phyloP scores from a whole-genome alignment of 2,329 filamentous ascomycete genomes.

The Cercospora janseana region DNA sequence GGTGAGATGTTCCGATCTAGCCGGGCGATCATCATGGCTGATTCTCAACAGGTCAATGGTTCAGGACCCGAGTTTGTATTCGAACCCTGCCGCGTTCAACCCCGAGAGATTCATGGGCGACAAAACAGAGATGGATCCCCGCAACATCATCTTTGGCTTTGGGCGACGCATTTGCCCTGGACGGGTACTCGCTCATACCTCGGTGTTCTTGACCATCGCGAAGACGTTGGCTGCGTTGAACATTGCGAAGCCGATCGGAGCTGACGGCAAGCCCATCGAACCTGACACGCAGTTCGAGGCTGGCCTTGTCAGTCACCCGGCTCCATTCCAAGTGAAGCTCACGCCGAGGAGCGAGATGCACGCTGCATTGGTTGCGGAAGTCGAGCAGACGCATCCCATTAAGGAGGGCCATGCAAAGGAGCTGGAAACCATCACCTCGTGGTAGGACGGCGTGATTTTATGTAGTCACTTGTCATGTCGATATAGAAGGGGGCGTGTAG shows the following conservation, averaged over 20 bases:
- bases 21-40: background rate
- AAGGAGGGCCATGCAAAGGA: conserved; percentile 20
- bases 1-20: conserved; percentile 27
- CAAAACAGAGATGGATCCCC: conserved; percentile 25
- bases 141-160: conserved; percentile 24
- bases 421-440: conserved; percentile 10
- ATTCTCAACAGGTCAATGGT: conserved; percentile 3
- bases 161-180: conserved; percentile 27
- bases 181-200: conserved; percentile 19
- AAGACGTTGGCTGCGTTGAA: conserved; percentile 18
- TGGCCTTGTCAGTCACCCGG: conserved; percentile 24
- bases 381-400: conserved; percentile 17
- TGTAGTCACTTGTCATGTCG: too few relatives aligned
- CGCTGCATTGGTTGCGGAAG: conserved; percentile 15
- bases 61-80: conserved; percentile 7
- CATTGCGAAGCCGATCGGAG: conserved; percentile 18
- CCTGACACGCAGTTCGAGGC: conserved; percentile 13
- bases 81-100: conserved; percentile 6
- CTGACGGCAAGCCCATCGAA: conserved; percentile 11
- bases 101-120: conserved; percentile 29
- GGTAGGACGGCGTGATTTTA: too few relatives aligned
- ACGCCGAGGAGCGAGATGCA: conserved; percentile 15
- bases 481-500: too few relatives aligned
- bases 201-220: conserved; percentile 22
- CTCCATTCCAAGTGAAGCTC: conserved; percentile 17